Percentiles rank a stretch among this genome's conserved stretches.
These are phyloP conservation scores for Chrysoporthe cubensis DNA, from an alignment of 2,329 filamentous ascomycete genomes.

Conservation along the genomic window DNA sequence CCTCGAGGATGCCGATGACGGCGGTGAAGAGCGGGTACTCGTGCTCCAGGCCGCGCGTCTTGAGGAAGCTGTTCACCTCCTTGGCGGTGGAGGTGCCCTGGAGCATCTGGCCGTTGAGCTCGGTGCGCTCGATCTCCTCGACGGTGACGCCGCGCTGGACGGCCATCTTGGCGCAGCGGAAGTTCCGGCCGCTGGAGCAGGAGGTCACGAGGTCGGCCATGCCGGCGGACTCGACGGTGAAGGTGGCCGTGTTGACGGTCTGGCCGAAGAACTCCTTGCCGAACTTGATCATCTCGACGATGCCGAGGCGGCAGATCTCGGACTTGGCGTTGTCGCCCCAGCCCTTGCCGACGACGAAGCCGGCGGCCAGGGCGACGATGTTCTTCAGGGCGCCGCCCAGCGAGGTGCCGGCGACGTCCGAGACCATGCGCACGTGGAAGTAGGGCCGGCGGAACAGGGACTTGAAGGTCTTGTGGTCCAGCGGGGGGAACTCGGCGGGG, in stretches of 20 bases:
- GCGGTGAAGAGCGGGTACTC: conserved; percentile 94
- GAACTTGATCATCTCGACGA: conserved; percentile 96
- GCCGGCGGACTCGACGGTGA: conserved; percentile 95
- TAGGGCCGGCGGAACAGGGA: conserved; percentile 93
- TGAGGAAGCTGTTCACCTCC: conserved; percentile 89
- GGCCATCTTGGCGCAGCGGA: conserved; percentile 87
- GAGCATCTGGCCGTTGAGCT: conserved; percentile 95
- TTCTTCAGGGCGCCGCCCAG: conserved; percentile 96
- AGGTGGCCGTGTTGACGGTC: conserved; percentile 79
- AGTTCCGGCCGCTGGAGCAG: conserved; percentile 90
- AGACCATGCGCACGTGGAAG: conserved; percentile 94
- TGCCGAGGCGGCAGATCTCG: conserved; percentile 95
- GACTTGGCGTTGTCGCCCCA: conserved; percentile 99
- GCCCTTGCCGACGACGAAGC: conserved; percentile 91
- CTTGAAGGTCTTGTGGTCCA: conserved; percentile 83
- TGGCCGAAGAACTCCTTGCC: conserved; percentile 90
- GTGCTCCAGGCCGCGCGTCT: conserved; percentile 73
- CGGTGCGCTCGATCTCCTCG: conserved; percentile 83
- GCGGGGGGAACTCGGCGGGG: conserved; percentile 79
- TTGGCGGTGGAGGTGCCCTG: conserved; percentile 91
- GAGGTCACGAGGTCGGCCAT: conserved; percentile 96
- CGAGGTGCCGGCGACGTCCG: conserved; percentile 95
- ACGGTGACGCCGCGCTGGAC: conserved; percentile 80
- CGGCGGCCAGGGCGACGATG: conserved; percentile 90
- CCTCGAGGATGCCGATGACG: conserved; percentile 80